Evolutionary conservation across 768 basidiomycete genomes (phyloP).

Genomic region (Suillus plorans): DNA sequence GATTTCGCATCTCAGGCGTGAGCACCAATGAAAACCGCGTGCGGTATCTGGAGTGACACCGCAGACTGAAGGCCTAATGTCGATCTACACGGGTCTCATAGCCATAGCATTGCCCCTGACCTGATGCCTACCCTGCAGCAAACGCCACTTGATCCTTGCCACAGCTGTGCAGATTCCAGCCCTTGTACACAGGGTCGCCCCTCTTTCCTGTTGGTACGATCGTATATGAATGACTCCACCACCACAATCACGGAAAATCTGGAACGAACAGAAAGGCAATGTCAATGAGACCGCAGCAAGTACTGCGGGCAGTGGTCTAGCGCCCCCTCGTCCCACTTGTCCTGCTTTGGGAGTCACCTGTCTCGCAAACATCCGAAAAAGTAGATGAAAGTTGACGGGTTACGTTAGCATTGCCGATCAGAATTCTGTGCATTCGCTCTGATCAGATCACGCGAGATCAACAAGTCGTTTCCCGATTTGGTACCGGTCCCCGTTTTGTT

Average conservation of each 20-base stretch:
- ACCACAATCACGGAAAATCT: constrained; percentile 4
- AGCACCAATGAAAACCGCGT: not conserved
- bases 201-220: constrained; percentile 13
- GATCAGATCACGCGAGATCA: constrained; percentile 27
- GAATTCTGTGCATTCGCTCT: constrained; percentile 27
- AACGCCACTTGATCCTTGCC: constrained; percentile 20
- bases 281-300: too few relatives aligned
- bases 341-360: not conserved
- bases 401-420: constrained; percentile 25
- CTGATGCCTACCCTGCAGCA: constrained; percentile 12
- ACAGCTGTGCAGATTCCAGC: constrained; percentile 15
- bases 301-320: too few relatives aligned
- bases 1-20: constrained; percentile 12
- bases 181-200: constrained; percentile 11
- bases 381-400: not conserved
- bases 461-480: constrained; percentile 4
- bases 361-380: not conserved
- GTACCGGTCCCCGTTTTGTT: constrained; percentile 15
- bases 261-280: not conserved
- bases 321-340: too few relatives aligned
- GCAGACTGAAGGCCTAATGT: not conserved
- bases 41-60: not conserved
- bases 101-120: not conserved
- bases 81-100: not conserved
- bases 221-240: constrained; percentile 10